Evolutionary conservation across 106 monocot species (phyloP), one percentile per base, ranked within the genome.

Genomic region (Platanthera guangdongensis): DNA sequence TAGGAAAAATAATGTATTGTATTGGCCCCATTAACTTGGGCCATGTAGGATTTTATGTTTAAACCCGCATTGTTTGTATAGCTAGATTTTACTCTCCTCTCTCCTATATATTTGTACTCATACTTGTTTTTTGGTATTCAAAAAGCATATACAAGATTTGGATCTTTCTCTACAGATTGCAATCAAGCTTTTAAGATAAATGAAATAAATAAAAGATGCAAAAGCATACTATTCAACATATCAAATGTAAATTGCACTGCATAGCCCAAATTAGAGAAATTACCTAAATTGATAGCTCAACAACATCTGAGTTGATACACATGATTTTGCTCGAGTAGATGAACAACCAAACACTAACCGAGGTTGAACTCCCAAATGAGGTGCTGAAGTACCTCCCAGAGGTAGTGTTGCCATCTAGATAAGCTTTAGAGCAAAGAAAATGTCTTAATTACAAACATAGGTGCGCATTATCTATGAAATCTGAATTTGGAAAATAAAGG

Each of bases 341-440:
- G 72, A 51, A 72, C 51, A 72, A 21, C 50, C 72, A 72, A 72
- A 9, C 9, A 21, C 51, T 72, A 51, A 72, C 8, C 46, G 72
- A 4, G 72, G 46, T 8, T 50, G 72, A 51, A 51, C 49, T 51
- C 72, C 50, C 50, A 72, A 51, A 50, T 51, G 13, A 72, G 72
- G 72, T 72, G 51, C 22, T 72, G 72, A 72, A 49, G 11, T 72
- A n/a, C 72, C 72, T 49, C 72, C 72, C 39, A 51, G 2, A 21
- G 50, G 72, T 50, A 72, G 10, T 10, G 22, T 19, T 72, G 72
- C 72, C 72, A 72, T 72, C 72, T 72, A 72, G 2, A 72, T 48
- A 70, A 47, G 70, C 70, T 70, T 47, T 70, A 70, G n/a, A n/a
- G 70, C 47, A 70, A 11, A 70, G 70, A 39, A 47, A 70, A 21